Base-by-base conservation (phyloP, 2,329 filamentous ascomycete species). In the Alternaria ventricosa region DNA sequence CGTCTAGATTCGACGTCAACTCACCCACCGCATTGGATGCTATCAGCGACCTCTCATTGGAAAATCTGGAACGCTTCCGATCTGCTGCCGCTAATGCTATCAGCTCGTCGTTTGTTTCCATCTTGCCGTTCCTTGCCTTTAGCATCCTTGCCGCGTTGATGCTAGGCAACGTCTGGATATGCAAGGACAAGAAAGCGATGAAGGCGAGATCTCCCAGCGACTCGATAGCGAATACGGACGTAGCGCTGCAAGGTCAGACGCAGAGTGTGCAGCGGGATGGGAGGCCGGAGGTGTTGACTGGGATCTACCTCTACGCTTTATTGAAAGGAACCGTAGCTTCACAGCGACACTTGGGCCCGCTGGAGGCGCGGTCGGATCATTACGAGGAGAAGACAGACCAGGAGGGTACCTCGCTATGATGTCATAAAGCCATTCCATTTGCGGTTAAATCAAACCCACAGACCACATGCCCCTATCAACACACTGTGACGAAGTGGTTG, bases 61-160 rank as follows among this genome's bases (percentile, higher is more conserved):
- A 56, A 22, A n/a, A 56, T 20, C 18, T 56, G 33, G 53, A 44
- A 6, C 53, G 23, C 23, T 56, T 56, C 36, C 53, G 36, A n/a
- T 56, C 53, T 36, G 53, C 53, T 15, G 53, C 53, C 41, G 83
- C 82, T 72, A 82, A 82, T 60, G 88, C 86, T 1, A 86, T 90
- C 15, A 85, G 87, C 51, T 88, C 87, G 84, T 87, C 87, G 0
- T 90, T 88, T 69, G 83, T 89, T 43, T 81, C 87, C 0, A 84
- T 90, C 46, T 79, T 85, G 11, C 87, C 88, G 1, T 83, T 90
- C 61, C 82, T 89, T 78, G 82, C 75, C 53, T 57, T 84, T 10
- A 80, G 80, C 55, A 71, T 84, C 3, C 36, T 84, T 5, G 75
- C 80, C 13, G 78, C 79, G 33, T 57, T 77, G 4, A 76, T 79